A percentile compares a stretch with the other conserved stretches of the same genome.
These are phyloP conservation scores for Kodamaea nitidulidarum DNA, from an alignment of 805 yeast species.

Conservation along the genomic window DNA sequence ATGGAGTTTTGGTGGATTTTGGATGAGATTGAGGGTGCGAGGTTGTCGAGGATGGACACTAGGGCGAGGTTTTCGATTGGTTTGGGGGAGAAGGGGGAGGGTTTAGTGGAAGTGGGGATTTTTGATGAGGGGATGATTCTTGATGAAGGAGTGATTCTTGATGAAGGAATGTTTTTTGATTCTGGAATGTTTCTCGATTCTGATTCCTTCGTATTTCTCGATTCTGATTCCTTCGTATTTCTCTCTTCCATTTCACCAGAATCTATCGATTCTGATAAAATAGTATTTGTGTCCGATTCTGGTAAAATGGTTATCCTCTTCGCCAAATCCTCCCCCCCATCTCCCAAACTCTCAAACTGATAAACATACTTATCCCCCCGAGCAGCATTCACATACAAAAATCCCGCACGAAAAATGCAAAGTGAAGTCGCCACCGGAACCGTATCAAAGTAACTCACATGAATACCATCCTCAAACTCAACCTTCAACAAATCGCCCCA, in stretches of 20 bases:
- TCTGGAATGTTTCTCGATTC: too few relatives aligned
- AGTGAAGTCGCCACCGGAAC: slow-evolving; percentile 56
- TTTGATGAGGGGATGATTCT: too few relatives aligned
- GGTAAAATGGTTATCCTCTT: too few relatives aligned
- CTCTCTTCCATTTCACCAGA: too few relatives aligned
- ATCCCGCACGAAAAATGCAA: slow-evolving; percentile 69
- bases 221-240: too few relatives aligned
- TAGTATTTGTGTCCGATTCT: too few relatives aligned
- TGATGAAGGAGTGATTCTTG: too few relatives aligned
- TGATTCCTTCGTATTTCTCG: too few relatives aligned
- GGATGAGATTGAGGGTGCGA: slow-evolving; percentile 49
- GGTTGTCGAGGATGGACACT: slow-evolving; percentile 45
- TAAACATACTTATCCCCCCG: slow-evolving; percentile 62
- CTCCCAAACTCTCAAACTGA: slow-evolving; percentile 77
- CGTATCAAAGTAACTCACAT: slow-evolving; percentile 73
- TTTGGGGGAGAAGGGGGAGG: too few relatives aligned
- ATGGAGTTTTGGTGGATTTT: slow-evolving; percentile 16
- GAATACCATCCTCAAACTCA: slow-evolving; percentile 46
- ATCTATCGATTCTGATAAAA: too few relatives aligned
- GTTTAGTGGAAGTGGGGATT: too few relatives aligned
- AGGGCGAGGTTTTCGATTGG: slow-evolving; percentile 59
- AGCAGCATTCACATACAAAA: slow-evolving; percentile 63
- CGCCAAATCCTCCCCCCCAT: slow-evolving; percentile 40
- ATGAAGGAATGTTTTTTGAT: too few relatives aligned
- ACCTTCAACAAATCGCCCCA: slow-evolving; percentile 72